Percentiles rank a stretch among this genome's conserved stretches.
These are phyloP conservation scores for Calonectria fujianensis DNA, from an alignment of 2,329 filamentous ascomycete species.

Conservation along the genomic window DNA sequence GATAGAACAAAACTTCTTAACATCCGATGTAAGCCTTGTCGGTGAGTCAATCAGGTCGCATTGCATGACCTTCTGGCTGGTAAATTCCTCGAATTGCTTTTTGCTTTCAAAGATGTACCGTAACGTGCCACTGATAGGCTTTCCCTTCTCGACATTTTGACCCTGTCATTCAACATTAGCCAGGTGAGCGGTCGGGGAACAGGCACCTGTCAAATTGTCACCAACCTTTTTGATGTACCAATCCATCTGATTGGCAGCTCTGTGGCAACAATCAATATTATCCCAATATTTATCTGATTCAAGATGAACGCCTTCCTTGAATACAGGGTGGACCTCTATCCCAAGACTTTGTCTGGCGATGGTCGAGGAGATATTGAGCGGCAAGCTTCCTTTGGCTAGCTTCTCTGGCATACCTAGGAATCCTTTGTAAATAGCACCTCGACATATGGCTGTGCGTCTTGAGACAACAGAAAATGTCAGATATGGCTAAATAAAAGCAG, in stretches of 20 bases:
- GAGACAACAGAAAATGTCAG: background rate
- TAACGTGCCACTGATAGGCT: background rate
- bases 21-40: background rate
- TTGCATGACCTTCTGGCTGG: background rate
- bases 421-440: slow-evolving; percentile 22
- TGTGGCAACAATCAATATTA: background rate
- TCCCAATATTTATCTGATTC: slow-evolving; percentile 9
- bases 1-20: background rate
- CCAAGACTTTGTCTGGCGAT: slow-evolving; percentile 14
- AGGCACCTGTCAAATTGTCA: background rate
- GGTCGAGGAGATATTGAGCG: background rate
- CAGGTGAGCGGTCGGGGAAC: background rate
- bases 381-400: background rate
- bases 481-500: background rate
- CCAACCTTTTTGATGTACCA: background rate
- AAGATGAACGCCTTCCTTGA: background rate
- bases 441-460: slow-evolving; percentile 1
- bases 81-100: background rate
- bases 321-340: background rate
- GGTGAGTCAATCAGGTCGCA: background rate
- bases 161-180: background rate
- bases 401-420: background rate
- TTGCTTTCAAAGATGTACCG: background rate
- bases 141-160: background rate
- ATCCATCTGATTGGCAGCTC: background rate